These are phyloP conservation scores for Nematodospora valgi DNA, from an alignment of 805 yeast species.

Conservation along the genomic window DNA sequence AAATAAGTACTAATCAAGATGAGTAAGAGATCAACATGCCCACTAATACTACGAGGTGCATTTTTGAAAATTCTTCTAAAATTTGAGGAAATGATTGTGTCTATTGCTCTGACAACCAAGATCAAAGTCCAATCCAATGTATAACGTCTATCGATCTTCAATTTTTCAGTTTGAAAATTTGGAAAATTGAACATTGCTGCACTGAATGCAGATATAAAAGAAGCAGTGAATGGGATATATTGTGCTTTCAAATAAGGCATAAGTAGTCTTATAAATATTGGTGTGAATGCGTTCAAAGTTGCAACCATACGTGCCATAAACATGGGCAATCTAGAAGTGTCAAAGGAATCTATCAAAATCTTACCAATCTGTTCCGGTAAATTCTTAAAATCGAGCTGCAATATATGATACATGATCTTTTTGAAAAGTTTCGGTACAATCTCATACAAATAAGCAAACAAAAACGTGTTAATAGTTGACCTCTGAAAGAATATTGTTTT, in stretches of 20 bases:
- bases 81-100: slow-evolving; percentile 15
- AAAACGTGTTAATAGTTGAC: slow-evolving; percentile 13
- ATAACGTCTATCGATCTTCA: slow-evolving; percentile 19
- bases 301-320: slow-evolving; percentile 23
- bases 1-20: slow-evolving; percentile 21
- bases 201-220: slow-evolving; percentile 15
- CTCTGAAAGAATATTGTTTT: slow-evolving; percentile 3
- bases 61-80: not conserved
- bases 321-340: slow-evolving; percentile 22
- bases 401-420: slow-evolving; percentile 6
- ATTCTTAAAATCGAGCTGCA: slow-evolving; percentile 7
- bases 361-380: slow-evolving; percentile 9
- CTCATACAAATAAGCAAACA: slow-evolving; percentile 25
- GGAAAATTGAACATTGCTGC: slow-evolving; percentile 24
- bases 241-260: not conserved
- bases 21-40: slow-evolving; percentile 20
- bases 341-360: slow-evolving; percentile 18
- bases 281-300: slow-evolving; percentile 17
- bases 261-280: slow-evolving; percentile 9
- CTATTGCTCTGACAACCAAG: slow-evolving; percentile 25
- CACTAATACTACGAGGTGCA: slow-evolving; percentile 8
- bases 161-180: slow-evolving; percentile 17
- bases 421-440: slow-evolving; percentile 21
- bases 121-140: slow-evolving; percentile 30
- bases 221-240: slow-evolving; percentile 3